phyloP scores from a whole-genome alignment of 1,284 basidiomycete genomes.

The Cutaneotrichosporon daszewskae region DNA sequence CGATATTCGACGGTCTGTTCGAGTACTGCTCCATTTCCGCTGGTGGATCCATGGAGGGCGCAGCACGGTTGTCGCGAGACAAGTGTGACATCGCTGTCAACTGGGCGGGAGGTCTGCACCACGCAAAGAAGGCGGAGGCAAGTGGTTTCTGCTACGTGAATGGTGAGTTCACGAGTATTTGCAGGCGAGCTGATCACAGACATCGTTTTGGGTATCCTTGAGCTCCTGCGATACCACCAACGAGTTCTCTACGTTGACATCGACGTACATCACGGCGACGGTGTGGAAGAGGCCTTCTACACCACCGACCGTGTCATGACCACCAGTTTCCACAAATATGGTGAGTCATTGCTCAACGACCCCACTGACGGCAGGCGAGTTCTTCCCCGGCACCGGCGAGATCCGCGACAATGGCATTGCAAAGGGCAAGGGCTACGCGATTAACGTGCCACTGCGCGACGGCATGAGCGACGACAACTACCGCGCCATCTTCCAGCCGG shows the following conservation, averaged over 20 bases:
- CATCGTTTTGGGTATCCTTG: conserved; percentile 94
- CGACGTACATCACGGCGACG: conserved; percentile 98
- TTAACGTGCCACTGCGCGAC: conserved; percentile 93
- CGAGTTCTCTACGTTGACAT: conserved; percentile 98
- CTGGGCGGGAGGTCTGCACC: conserved; percentile 97
- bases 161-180: conserved; percentile 53
- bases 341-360: conserved; percentile 36
- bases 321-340: conserved; percentile 96
- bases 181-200: conserved; percentile 53
- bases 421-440: conserved; percentile 86
- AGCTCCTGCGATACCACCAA: conserved; percentile 86
- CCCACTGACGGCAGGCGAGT: conserved; percentile 56
- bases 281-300: conserved; percentile 99
- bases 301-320: conserved; percentile 99
- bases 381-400: conserved; percentile 97
- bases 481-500: conserved; percentile 91
- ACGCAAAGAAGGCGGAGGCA: conserved; percentile 97
- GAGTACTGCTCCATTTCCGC: conserved; percentile 99
- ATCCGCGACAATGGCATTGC: conserved; percentile 86
- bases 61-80: conserved; percentile 86
- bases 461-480: conserved; percentile 96
- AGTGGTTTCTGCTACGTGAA: conserved; percentile 99
- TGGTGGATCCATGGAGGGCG: conserved; percentile 98
- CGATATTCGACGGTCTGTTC: conserved; percentile 95
- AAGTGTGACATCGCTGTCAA: conserved; percentile 99